Conservation (phyloP, 495 filamentous ascomycete genomes). For the Copromyces sp. region DNA sequence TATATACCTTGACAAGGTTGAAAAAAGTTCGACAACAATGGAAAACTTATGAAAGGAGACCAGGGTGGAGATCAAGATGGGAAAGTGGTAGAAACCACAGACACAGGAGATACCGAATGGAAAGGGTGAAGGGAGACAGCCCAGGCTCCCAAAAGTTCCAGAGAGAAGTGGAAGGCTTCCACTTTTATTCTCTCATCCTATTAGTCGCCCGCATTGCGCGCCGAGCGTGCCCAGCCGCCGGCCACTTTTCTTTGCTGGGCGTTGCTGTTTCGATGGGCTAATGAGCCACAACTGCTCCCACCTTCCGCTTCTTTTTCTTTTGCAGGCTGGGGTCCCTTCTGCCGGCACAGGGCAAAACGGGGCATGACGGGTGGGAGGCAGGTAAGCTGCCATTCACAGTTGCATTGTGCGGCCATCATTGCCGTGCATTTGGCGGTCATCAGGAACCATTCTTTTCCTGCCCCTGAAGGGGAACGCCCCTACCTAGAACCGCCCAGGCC, state of each 20-base stretch:
- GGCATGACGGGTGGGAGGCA: background rate
- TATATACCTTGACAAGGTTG: background rate
- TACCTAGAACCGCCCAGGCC: background rate
- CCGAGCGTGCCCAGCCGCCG: background rate
- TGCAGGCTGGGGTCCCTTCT: background rate
- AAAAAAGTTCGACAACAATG: background rate
- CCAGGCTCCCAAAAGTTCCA: background rate
- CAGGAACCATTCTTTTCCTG: background rate
- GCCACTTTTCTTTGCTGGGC: background rate
- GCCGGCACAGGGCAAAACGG: background rate
- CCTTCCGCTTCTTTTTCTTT: background rate
- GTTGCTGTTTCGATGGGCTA: background rate
- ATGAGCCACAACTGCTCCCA: background rate
- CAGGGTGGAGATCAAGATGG: background rate
- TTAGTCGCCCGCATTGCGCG: background rate
- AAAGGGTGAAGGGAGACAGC: background rate
- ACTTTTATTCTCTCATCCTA: background rate
- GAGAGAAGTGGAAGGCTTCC: background rate
- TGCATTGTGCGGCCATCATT: background rate
- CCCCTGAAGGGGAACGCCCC: background rate
- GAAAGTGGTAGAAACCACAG: background rate
- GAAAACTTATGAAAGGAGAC: background rate
- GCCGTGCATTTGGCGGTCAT: background rate
- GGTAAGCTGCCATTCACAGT: background rate
- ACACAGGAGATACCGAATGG: background rate